A percentile compares a stretch with the other conserved stretches of the same genome.
Evolutionary conservation across 139 green algal genomes (phyloP).

Genomic region (Chlorella sp.): DNA sequence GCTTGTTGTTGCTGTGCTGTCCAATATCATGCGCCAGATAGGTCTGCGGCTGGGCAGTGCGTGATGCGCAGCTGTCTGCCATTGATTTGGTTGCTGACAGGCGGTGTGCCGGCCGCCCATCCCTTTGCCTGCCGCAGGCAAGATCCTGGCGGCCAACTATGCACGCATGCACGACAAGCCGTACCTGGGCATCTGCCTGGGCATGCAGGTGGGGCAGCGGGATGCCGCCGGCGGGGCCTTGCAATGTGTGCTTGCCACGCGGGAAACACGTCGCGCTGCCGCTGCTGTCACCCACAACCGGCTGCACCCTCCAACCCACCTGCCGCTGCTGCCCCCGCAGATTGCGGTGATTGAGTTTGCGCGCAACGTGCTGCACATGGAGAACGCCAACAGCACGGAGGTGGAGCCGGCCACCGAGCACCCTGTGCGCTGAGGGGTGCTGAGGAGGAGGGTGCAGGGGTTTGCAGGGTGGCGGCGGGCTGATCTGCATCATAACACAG

Average conservation of each 20-base stretch:
- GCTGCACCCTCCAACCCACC: background rate
- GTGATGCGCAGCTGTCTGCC: too few relatives aligned
- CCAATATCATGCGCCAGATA: too few relatives aligned
- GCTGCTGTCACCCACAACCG: background rate
- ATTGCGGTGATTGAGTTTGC: conserved; percentile 98
- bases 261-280: background rate
- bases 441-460: too few relatives aligned
- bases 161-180: conserved; percentile 82
- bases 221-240: background rate
- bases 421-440: conserved; percentile 53
- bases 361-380: conserved; percentile 86
- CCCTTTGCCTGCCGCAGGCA: too few relatives aligned
- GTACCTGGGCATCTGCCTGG: conserved; percentile 99
- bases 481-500: too few relatives aligned
- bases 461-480: too few relatives aligned
- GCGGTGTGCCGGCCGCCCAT: too few relatives aligned
- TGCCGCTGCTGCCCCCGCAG: conserved; percentile 52
- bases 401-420: conserved; percentile 80
- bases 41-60: too few relatives aligned
- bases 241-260: background rate
- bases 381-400: conserved; percentile 91
- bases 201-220: conserved; percentile 87
- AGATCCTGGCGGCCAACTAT: conserved; percentile 92
- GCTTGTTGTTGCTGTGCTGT: too few relatives aligned
- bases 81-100: too few relatives aligned